A percentile compares a stretch with the other conserved stretches of the same genome.
These are phyloP conservation scores for Odonthalia washingtoniensis DNA, from an alignment of 31 red algal genomes.

Conservation along the genomic window DNA sequence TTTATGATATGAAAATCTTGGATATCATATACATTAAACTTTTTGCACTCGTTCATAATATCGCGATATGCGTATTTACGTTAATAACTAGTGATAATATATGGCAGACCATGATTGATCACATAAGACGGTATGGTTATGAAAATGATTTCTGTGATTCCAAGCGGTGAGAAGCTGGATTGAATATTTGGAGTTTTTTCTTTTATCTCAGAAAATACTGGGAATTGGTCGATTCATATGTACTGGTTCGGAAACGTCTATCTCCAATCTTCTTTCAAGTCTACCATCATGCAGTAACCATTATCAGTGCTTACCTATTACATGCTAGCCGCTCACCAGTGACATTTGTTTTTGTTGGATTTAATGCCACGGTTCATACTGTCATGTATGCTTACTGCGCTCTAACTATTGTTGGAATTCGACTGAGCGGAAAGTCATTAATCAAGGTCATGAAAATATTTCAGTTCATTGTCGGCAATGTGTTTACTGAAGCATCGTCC, in stretches of 20 bases:
- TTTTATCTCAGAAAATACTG: constrained; percentile 94
- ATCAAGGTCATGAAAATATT: constrained; percentile 68
- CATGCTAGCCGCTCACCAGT: constrained; percentile 50
- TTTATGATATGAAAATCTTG: too few relatives aligned
- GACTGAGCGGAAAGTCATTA: constrained; percentile 50
- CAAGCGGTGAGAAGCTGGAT: constrained; percentile 58
- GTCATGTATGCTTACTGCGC: constrained; percentile 87
- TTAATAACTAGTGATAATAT: constrained; percentile 53
- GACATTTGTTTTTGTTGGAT: constrained; percentile 66
- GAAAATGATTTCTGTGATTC: neutral
- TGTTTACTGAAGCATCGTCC: constrained; percentile 46
- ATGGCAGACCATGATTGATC: neutral
- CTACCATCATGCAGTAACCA: constrained; percentile 77
- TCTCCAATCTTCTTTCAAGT: constrained; percentile 69
- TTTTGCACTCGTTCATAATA: constrained; percentile 76
- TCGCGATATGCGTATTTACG: constrained; percentile 68
- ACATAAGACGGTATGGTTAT: neutral
- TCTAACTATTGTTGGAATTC: constrained; percentile 44
- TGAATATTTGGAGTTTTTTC: constrained; percentile 69
- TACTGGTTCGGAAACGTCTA: constrained; percentile 78
- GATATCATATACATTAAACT: too few relatives aligned
- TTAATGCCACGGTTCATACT: constrained; percentile 74
- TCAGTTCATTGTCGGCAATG: constrained; percentile 76
- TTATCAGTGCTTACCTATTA: constrained; percentile 59
- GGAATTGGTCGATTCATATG: constrained; percentile 84